Base-by-base conservation (phyloP, 371 early-diverging fungal species). In the Mortierella sp. region DNA sequence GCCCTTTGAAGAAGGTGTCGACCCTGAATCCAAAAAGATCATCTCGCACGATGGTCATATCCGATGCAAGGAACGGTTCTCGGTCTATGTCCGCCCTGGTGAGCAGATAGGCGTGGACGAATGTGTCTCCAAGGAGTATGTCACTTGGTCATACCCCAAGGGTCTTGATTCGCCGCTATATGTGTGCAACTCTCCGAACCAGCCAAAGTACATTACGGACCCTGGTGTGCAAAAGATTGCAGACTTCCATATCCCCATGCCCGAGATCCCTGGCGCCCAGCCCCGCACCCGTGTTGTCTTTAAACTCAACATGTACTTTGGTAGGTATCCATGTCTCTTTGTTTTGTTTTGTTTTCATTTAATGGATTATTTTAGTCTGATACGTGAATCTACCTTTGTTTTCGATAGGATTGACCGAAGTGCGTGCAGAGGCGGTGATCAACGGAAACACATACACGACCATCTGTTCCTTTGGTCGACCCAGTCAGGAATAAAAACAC, bases 201-300 rank as follows among this genome's bases (percentile, higher is more conserved):
- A 91, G 75, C 93, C 93, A 24, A 89, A 90, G 77, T 93, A 92
- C 52, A 90, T 89, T 11, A 83, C 90, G 28, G 89, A 90, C 26
- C 88, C 89, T 16, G 89, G 88, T 16, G 90, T 93, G 3, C 84
- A 88, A 71, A 91, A 90, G 75, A 89, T 93, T 38, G 91, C 92
- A 57, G 90, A 93, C 63, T 92, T 91, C 82, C 90, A 91, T 72
- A 91, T 93, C 48, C 92, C 93, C 26, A 93, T 93, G 93, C 91
- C 91, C 1, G 83, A 84, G 47, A 79, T 92, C 31, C 92, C 91
- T 5, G 89, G 84, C 1, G 84, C 81, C 8, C 84, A 81, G 55
- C 84, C 87, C 6, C 76, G 76, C 11, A 78, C 79, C 10, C 77
- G 79, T 21, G 79, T 78, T 11, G 78, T 83, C 47, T 79, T 84